phyloP scores from a whole-genome alignment of 2,329 filamentous ascomycete genomes.

The Trichoderma brevicompactum region DNA sequence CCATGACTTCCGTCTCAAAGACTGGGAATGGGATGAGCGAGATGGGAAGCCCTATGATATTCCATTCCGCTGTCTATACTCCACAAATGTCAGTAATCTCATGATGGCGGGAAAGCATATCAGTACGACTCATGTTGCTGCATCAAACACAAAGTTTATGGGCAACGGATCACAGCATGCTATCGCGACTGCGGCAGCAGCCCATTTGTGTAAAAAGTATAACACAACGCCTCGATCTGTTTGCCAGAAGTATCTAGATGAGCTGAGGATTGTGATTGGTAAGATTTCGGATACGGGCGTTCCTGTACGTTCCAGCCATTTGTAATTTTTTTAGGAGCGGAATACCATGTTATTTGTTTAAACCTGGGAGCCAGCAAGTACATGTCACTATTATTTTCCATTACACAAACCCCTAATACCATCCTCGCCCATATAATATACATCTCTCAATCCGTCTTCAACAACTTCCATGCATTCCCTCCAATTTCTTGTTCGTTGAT shows the following conservation, averaged over 20 bases:
- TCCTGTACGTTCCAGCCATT: neutral
- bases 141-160: constrained; percentile 21
- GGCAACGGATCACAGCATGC: neutral
- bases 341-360: no score
- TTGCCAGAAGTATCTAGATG: neutral
- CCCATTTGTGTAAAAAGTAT: neutral
- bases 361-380: no score
- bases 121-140: neutral
- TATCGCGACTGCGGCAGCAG: neutral
- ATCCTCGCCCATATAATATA: no score
- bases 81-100: neutral
- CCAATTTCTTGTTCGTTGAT: neutral
- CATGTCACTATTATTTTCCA: no score
- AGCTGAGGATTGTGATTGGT: neutral
- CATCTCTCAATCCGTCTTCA: neutral
- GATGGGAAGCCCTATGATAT: constrained; percentile 17
- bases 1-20: neutral
- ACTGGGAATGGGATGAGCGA: constrained; percentile 9
- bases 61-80: constrained; percentile 7
- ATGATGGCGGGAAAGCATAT: constrained; percentile 19
- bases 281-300: neutral
- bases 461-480: neutral
- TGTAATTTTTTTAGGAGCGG: neutral
- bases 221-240: neutral
- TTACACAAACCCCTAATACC: neutral